phyloP scores from a whole-genome alignment of 225 moss, liverwort and hornwort genomes.

The Antitrichia curtipendula region DNA sequence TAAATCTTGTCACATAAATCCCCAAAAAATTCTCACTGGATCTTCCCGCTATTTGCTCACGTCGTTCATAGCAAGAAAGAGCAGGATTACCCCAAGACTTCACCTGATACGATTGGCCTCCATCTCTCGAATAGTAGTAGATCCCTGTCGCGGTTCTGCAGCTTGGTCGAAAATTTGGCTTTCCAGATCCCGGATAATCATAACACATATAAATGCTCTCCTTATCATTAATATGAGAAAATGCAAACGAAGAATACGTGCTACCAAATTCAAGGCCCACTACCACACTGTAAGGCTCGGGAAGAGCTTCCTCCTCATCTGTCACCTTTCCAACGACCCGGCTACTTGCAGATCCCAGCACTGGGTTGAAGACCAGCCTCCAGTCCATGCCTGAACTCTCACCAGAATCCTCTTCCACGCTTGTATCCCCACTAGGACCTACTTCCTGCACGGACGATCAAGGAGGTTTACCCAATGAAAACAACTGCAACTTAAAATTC shows the following conservation, averaged over 20 bases:
- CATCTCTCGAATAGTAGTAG: background rate
- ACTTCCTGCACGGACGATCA: background rate
- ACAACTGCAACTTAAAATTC: background rate
- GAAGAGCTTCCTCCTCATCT: background rate
- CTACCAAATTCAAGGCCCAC: background rate
- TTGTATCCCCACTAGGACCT: background rate
- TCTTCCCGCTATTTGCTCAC: background rate
- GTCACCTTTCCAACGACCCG: background rate
- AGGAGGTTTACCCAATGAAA: background rate
- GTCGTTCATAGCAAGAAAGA: background rate
- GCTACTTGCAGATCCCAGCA: background rate
- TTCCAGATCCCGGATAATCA: background rate
- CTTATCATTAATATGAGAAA: background rate
- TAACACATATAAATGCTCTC: background rate
- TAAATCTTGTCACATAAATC: conserved; percentile 2
- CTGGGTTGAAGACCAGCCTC: too few relatives aligned
- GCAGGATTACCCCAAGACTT: conserved; percentile 11
- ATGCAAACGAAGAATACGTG: background rate
- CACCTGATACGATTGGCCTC: background rate
- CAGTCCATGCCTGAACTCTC: too few relatives aligned
- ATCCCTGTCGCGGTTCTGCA: background rate
- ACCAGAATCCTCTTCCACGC: background rate
- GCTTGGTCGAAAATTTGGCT: background rate
- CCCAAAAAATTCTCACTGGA: background rate
- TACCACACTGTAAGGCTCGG: background rate